Conservation (phyloP, 768 basidiomycete genomes). For the Austroboletus festivus region DNA sequence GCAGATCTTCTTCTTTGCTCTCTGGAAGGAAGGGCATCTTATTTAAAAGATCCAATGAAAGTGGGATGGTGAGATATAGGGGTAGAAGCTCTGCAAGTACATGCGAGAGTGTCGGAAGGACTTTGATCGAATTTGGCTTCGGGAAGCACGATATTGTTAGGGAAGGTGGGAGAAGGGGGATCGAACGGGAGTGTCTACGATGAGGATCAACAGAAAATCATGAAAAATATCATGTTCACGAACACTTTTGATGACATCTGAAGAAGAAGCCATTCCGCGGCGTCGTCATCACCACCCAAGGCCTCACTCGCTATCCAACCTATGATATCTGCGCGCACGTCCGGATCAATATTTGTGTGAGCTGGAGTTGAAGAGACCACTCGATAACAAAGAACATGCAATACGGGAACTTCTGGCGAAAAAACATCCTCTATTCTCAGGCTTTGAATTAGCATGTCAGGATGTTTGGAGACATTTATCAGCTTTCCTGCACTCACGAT, state of each 20-base stretch:
- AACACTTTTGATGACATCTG: conserved; percentile 61
- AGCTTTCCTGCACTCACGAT: conserved; percentile 43
- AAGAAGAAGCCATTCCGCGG: conserved; percentile 75
- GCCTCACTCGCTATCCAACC: conserved; percentile 71
- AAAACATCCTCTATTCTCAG: conserved; percentile 38
- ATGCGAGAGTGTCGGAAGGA: conserved; percentile 47
- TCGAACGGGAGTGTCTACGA: conserved; percentile 60
- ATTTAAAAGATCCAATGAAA: conserved; percentile 65
- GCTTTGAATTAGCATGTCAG: conserved; percentile 30
- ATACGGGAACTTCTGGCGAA: conserved; percentile 49
- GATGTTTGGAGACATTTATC: neutral
- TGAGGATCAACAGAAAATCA: conserved; percentile 1
- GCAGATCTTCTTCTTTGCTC: conserved; percentile 67
- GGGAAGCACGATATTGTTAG: conserved; percentile 65
- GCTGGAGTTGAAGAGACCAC: neutral
- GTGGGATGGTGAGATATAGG: conserved; percentile 48
- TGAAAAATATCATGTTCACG: conserved; percentile 24
- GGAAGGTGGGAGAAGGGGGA: conserved; percentile 65
- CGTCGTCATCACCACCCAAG: conserved; percentile 62
- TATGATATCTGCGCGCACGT: conserved; percentile 53
- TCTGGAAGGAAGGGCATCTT: conserved; percentile 57
- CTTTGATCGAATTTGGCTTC: conserved; percentile 30
- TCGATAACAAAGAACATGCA: conserved; percentile 60
- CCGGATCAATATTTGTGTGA: conserved; percentile 8
- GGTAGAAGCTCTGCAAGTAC: conserved; percentile 61